These are phyloP conservation scores for Beauveria brongniartii DNA, from an alignment of 2,329 filamentous ascomycete species.

Conservation along the genomic window DNA sequence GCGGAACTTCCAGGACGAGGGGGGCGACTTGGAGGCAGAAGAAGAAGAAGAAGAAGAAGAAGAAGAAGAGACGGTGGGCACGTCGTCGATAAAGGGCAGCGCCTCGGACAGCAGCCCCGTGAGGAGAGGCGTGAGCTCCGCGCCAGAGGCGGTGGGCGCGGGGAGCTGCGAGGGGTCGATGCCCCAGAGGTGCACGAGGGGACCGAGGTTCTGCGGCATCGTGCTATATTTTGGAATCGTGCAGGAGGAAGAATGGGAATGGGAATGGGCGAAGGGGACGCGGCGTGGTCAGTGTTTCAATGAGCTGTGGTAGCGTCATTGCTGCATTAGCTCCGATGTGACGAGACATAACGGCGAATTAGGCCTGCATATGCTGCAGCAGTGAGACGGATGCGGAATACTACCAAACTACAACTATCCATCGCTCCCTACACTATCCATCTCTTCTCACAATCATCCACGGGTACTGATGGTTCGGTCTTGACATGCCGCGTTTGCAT, in stretches of 20 bases:
- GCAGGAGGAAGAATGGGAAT: background rate
- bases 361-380: background rate
- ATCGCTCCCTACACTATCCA: background rate
- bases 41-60: slow-evolving; percentile 16
- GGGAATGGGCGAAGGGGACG: background rate
- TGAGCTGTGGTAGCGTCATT: background rate
- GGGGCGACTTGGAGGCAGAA: slow-evolving; percentile 13
- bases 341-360: background rate
- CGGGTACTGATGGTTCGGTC: background rate
- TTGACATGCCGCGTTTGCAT: background rate
- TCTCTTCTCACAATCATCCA: too few species aligned
- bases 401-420: too few species aligned
- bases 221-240: background rate
- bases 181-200: slow-evolving; percentile 47
- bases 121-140: slow-evolving; percentile 44
- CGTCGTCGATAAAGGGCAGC: slow-evolving; percentile 47
- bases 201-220: slow-evolving; percentile 24
- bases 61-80: slow-evolving; percentile 30
- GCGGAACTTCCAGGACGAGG: slow-evolving; percentile 40
- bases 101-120: slow-evolving; percentile 48
- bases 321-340: background rate
- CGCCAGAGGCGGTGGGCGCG: slow-evolving; percentile 25
- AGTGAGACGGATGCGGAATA: background rate
- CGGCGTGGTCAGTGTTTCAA: background rate
- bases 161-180: slow-evolving; percentile 41